Conservation (phyloP, 2,329 filamentous ascomycete genomes). For the Fusarium nisikadoi region DNA sequence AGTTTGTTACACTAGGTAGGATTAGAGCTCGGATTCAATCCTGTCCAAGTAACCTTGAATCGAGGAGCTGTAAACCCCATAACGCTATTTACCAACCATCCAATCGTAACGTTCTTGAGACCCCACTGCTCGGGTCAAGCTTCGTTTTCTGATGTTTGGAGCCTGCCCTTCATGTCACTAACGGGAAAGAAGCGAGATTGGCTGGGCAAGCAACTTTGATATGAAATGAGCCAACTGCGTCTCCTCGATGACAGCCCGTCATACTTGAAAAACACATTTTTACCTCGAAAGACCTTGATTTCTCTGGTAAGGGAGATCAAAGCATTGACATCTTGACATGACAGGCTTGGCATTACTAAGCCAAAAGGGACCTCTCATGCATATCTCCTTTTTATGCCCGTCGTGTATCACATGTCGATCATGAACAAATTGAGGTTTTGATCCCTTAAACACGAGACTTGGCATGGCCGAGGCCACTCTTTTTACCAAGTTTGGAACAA, state of each 20-base stretch:
- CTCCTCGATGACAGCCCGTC: conserved; percentile 29
- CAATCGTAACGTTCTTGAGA: not conserved
- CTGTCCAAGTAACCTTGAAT: conserved; percentile 18
- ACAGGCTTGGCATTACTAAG: conserved; percentile 8
- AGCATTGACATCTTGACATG: not conserved
- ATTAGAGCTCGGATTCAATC: conserved; percentile 18
- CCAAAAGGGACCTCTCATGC: not conserved
- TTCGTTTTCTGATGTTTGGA: conserved; percentile 4
- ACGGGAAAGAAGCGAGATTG: conserved; percentile 8
- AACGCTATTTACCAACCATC: conserved; percentile 13
- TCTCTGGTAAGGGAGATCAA: not conserved
- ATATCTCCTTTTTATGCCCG: conserved; percentile 22
- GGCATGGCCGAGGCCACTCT: conserved; percentile 20
- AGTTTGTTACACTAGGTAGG: conserved; percentile 1
- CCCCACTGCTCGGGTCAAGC: conserved; percentile 12
- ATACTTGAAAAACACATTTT: not conserved
- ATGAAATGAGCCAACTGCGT: conserved; percentile 29
- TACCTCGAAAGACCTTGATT: not conserved
- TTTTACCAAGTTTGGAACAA: not conserved
- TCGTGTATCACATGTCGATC: conserved; percentile 25
- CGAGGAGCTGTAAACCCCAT: conserved; percentile 11
- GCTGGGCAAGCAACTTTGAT: not conserved
- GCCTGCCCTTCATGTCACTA: not conserved
- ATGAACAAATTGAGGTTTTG: conserved; percentile 6
- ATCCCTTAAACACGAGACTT: conserved; percentile 9